These are phyloP conservation scores for Thermothelomyces thermophilus DNA, from an alignment of 2,329 filamentous ascomycete genomes.

Conservation along the genomic window DNA sequence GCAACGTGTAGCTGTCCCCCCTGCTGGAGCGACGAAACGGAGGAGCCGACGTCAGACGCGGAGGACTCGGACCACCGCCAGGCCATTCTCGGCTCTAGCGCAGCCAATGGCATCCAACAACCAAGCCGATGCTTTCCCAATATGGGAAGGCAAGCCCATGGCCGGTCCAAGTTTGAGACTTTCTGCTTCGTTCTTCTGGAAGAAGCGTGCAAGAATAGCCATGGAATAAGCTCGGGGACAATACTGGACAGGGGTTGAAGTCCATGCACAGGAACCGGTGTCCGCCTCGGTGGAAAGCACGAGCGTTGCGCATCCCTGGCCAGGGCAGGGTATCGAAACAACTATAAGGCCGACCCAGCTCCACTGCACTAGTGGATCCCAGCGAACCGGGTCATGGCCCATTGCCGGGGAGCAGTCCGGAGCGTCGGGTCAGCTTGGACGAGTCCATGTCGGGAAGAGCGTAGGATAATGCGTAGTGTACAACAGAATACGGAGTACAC, in stretches of 20 bases:
- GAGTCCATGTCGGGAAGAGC: neutral
- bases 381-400: neutral
- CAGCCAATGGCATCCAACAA: neutral
- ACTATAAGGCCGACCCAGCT: too few relatives aligned
- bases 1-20: neutral
- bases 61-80: neutral
- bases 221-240: too few relatives aligned
- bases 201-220: too few relatives aligned
- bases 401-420: neutral
- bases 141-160: neutral
- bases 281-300: too few relatives aligned
- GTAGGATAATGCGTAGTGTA: too few relatives aligned
- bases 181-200: constrained; percentile 4
- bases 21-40: neutral
- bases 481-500: too few relatives aligned
- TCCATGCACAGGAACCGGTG: too few relatives aligned
- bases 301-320: too few relatives aligned
- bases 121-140: neutral
- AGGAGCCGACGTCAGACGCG: neutral
- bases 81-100: neutral
- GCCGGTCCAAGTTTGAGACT: neutral
- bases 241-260: too few relatives aligned
- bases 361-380: too few relatives aligned
- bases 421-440: neutral
- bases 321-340: too few relatives aligned